Conservation (phyloP, 495 filamentous ascomycete genomes). For the Penicillium daleae region DNA sequence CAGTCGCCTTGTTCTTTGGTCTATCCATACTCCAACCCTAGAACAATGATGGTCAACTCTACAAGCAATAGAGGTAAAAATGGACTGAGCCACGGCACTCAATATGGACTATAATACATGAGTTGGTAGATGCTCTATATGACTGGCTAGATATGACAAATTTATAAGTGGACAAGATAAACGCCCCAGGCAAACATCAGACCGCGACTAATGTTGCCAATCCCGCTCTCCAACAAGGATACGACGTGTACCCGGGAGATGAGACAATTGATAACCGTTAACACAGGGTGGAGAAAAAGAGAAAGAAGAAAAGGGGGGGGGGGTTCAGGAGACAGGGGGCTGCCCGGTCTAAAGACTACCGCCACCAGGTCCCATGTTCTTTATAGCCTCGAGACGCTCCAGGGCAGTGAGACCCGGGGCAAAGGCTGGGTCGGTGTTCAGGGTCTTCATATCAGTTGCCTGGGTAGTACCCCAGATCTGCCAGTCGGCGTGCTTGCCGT, state of each 20-base stretch:
- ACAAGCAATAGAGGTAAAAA: too few relatives aligned
- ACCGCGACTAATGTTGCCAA: not conserved
- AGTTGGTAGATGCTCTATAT: conserved; percentile 28
- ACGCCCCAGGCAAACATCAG: conserved; percentile 3
- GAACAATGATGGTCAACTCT: too few relatives aligned
- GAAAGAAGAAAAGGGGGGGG: too few relatives aligned
- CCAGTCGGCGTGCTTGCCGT: conserved; percentile 67
- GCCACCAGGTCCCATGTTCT: conserved; percentile 25
- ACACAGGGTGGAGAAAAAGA: conserved; percentile 12
- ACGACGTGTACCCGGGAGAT: not conserved
- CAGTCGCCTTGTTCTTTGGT: too few relatives aligned
- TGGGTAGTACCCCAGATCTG: conserved; percentile 72
- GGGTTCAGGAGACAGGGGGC: too few relatives aligned
- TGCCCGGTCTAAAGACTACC: conserved; percentile 25
- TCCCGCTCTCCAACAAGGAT: not conserved
- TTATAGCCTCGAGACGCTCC: conserved; percentile 43
- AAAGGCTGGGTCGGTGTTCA: conserved; percentile 41
- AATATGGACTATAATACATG: conserved; percentile 31
- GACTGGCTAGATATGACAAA: conserved; percentile 16
- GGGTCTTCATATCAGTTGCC: conserved; percentile 59
- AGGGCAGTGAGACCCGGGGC: conserved; percentile 32
- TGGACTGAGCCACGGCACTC: not conserved
- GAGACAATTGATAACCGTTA: conserved; percentile 8
- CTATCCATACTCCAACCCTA: too few relatives aligned
- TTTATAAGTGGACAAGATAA: conserved; percentile 9